Evolutionary conservation across 2,329 filamentous ascomycete genomes (phyloP).

Genomic region (Clarireedia monteithiana): DNA sequence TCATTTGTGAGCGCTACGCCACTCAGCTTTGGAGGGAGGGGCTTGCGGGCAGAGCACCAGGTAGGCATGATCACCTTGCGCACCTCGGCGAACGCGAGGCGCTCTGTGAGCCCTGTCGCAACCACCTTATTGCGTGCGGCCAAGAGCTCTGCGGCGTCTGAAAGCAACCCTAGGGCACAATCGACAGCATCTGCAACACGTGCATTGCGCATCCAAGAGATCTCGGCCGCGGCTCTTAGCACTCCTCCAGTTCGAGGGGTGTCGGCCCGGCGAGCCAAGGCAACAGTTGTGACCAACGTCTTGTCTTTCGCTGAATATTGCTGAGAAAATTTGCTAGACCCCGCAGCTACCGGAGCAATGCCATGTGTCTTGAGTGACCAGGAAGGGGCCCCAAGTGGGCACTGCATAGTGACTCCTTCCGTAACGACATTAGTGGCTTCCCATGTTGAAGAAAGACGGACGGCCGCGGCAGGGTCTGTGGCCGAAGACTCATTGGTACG

Average conservation of each 20-base stretch:
- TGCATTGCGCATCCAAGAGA: background rate
- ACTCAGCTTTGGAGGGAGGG: background rate
- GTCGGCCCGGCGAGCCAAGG: background rate
- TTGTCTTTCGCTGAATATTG: background rate
- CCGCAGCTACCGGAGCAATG: background rate
- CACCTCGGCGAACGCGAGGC: background rate
- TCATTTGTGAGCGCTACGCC: background rate
- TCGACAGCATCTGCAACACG: conserved; percentile 1
- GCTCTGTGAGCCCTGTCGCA: background rate
- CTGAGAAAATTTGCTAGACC: background rate
- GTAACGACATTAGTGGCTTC: background rate
- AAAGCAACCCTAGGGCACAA: background rate
- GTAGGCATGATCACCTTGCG: background rate
- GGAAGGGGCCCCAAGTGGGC: background rate
- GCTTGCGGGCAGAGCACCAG: background rate
- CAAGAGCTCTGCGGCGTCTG: background rate
- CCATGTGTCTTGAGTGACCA: background rate
- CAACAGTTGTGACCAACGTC: background rate
- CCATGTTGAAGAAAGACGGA: background rate
- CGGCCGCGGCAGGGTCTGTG: background rate
- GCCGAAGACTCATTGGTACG: background rate
- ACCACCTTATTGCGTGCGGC: background rate
- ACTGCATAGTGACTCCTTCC: conserved; percentile 3
- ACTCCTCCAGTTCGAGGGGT: background rate
- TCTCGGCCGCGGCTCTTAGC: background rate